These are phyloP conservation scores for Globisporangium splendens DNA, from an alignment of 352 stramenopile species.

Conservation along the genomic window DNA sequence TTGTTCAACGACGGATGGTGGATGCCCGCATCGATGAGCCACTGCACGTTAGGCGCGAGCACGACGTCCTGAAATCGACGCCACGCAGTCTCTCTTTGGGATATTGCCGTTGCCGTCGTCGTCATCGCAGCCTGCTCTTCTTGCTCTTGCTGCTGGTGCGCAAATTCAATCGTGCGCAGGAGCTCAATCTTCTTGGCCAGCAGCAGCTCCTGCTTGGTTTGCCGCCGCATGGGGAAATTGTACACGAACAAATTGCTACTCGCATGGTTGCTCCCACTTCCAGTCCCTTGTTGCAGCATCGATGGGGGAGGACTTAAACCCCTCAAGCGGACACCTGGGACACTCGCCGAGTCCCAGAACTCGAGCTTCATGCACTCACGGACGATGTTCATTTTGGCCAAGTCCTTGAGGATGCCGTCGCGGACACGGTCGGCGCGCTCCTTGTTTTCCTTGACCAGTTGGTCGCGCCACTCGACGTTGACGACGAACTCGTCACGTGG, in stretches of 20 bases:
- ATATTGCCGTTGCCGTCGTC: slow-evolving; percentile 3
- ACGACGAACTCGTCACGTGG: slow-evolving; percentile 88
- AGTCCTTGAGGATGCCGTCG: slow-evolving; percentile 60
- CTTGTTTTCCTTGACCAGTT: slow-evolving; percentile 46
- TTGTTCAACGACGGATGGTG: slow-evolving; percentile 41
- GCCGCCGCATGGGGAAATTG: slow-evolving; percentile 80
- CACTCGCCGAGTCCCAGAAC: slow-evolving; percentile 86
- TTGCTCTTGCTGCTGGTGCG: slow-evolving; percentile 51
- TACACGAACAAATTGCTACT: slow-evolving; percentile 42
- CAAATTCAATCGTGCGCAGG: slow-evolving; percentile 62
- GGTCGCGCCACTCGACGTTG: slow-evolving; percentile 74
- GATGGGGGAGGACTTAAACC: slow-evolving; percentile 33
- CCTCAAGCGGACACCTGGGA: slow-evolving; percentile 58
- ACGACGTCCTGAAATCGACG: slow-evolving; percentile 44
- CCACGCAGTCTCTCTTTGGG: slow-evolving; percentile 12
- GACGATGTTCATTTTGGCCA: slow-evolving; percentile 75
- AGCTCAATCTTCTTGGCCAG: slow-evolving; percentile 50
- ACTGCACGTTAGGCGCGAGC: slow-evolving; percentile 45
- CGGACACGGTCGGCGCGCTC: slow-evolving; percentile 55
- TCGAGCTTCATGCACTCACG: slow-evolving; percentile 86
- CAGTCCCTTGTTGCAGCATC: background rate
- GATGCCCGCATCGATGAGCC: slow-evolving; percentile 47
- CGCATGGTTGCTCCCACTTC: background rate
- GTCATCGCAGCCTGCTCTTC: background rate
- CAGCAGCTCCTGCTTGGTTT: slow-evolving; percentile 44